These are phyloP conservation scores for Solanum piurae DNA, from an alignment of 257 asterid species.

Conservation along the genomic window DNA sequence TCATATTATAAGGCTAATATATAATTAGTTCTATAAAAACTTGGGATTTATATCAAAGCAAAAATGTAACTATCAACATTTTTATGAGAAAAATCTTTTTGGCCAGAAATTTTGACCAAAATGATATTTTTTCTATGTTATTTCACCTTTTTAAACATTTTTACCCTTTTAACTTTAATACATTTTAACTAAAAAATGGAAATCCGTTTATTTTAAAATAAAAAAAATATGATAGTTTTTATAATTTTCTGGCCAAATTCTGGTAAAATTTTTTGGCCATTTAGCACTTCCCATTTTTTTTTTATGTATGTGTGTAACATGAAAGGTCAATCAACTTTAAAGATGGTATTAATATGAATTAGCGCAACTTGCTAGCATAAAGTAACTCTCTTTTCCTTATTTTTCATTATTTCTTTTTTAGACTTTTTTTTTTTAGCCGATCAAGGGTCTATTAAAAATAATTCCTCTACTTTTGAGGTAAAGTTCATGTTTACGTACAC, in stretches of 20 bases:
- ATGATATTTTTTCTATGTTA: no score
- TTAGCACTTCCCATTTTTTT: rapidly evolving
- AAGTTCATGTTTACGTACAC: not conserved
- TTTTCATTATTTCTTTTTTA: not conserved
- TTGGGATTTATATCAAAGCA: not conserved
- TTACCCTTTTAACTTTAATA: no score
- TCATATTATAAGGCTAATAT: not conserved
- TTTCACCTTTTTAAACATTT: no score
- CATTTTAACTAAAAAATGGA: no score
- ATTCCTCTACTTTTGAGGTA: not conserved
- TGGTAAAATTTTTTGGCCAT: rapidly evolving
- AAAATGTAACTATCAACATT: not conserved
- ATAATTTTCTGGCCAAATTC: no score
- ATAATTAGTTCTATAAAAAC: not conserved
- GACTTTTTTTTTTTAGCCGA: no score
- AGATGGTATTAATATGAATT: not conserved
- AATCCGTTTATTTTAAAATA: no score
- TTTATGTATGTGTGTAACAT: not conserved
- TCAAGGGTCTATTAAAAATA: not conserved
- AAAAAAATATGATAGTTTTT: no score
- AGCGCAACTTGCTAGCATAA: not conserved
- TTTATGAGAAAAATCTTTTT: no score
- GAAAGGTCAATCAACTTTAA: not conserved
- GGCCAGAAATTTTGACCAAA: no score
- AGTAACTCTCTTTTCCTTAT: not conserved